Conservation (phyloP, 1,284 basidiomycete species). For the Ustilago hordei region DNA sequence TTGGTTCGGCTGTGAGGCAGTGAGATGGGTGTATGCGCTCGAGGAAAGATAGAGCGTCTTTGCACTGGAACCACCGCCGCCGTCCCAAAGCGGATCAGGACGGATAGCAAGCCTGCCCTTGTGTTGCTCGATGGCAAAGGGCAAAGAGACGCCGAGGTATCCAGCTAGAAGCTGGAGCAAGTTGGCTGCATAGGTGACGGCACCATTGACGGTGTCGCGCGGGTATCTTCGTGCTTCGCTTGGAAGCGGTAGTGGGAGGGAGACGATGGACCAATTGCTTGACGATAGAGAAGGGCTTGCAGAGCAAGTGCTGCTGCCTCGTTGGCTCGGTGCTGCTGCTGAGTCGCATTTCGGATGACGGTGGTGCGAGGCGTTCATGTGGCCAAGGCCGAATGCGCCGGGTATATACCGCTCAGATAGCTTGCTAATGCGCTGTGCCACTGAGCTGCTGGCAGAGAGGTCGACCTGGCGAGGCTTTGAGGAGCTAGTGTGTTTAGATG, state of each 20-base stretch:
- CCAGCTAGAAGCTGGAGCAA: conserved; percentile 49
- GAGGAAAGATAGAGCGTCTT: conserved; percentile 50
- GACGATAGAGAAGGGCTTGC: conserved; percentile 2
- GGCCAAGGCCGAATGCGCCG: conserved; percentile 43
- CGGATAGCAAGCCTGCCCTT: conserved; percentile 40
- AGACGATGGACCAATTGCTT: conserved; percentile 51
- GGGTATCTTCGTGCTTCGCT: conserved; percentile 52
- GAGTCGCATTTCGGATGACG: conserved; percentile 4
- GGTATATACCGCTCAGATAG: conserved; percentile 55
- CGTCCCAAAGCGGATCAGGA: conserved; percentile 56
- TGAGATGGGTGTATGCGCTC: conserved; percentile 44
- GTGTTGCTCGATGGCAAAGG: conserved; percentile 50
- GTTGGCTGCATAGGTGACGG: conserved; percentile 47
- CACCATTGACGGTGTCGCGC: conserved; percentile 55
- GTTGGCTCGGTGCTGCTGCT: neutral
- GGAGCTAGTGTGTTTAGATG: neutral
- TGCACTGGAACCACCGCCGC: conserved; percentile 46
- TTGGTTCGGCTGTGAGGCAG: conserved; percentile 8
- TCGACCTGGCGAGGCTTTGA: conserved; percentile 16
- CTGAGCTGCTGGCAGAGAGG: conserved; percentile 32
- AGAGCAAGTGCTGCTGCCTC: neutral
- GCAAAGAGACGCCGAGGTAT: conserved; percentile 56
- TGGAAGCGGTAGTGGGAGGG: conserved; percentile 47
- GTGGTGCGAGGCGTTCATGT: neutral
- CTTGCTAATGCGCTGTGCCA: conserved; percentile 40